Percentiles rank a stretch among this genome's conserved stretches.
Conservation (phyloP, 2,329 filamentous ascomycete genomes). For the Apiospora hydei region DNA sequence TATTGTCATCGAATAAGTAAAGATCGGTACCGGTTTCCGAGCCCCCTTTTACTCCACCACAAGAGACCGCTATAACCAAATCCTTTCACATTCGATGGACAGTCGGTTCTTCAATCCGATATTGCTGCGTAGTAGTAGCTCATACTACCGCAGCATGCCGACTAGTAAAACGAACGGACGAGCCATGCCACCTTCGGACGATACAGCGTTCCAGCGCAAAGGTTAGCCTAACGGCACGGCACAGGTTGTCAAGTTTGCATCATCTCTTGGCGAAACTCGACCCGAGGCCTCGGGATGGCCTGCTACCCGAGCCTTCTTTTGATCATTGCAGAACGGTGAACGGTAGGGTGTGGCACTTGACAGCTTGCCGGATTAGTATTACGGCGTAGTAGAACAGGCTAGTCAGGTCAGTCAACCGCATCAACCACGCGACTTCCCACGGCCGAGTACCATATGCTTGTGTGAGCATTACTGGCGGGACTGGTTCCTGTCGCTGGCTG, state of each 20-base stretch:
- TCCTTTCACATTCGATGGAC: not conserved
- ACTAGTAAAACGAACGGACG: not conserved
- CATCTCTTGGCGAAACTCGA: not conserved
- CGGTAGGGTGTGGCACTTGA: not conserved
- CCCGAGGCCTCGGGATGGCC: not conserved
- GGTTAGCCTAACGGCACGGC: too few species aligned
- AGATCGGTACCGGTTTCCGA: slow-evolving; percentile 10
- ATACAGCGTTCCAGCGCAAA: not conserved
- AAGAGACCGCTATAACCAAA: not conserved
- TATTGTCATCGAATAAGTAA: not conserved
- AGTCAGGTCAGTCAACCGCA: not conserved
- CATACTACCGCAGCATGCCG: not conserved
- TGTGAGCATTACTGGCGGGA: not conserved
- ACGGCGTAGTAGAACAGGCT: not conserved
- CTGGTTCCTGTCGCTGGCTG: not conserved
- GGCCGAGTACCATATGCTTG: not conserved
- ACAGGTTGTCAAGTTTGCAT: not conserved
- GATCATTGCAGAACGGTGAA: not conserved
- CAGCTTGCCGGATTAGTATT: not conserved
- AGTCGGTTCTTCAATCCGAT: not conserved
- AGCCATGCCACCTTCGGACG: not conserved
- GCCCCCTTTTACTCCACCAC: not conserved
- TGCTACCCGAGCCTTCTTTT: not conserved
- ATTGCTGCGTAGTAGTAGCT: not conserved
- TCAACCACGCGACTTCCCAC: not conserved